Evolutionary conservation across 2,329 filamentous ascomycete species (phyloP).

Genomic region (Colletotrichum eremochloae): DNA sequence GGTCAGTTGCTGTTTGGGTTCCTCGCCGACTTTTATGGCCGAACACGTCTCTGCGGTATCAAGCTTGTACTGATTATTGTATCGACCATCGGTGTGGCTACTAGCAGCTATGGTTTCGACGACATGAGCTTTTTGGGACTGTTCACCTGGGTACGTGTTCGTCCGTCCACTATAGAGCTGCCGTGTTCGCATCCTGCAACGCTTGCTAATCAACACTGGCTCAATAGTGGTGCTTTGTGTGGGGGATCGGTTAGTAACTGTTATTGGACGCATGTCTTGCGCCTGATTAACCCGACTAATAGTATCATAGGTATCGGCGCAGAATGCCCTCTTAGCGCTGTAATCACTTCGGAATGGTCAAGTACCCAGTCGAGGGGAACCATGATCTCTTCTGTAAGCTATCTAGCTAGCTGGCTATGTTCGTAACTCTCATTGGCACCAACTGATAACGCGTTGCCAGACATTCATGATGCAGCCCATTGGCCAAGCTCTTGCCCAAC

Average conservation of each 20-base stretch:
- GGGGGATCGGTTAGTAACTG: conserved; percentile 60
- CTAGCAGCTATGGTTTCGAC: conserved; percentile 62
- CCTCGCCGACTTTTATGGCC: conserved; percentile 67
- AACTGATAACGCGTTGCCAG: conserved; percentile 9
- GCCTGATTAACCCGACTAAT: background rate
- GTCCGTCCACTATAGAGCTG: background rate
- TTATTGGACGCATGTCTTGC: background rate
- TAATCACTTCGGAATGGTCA: conserved; percentile 76
- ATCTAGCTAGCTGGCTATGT: background rate
- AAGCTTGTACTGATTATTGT: conserved; percentile 69
- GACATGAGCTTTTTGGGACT: conserved; percentile 64
- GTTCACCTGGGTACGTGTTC: conserved; percentile 59
- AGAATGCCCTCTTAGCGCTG: conserved; percentile 76
- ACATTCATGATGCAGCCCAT: conserved; percentile 76
- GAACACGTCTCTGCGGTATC: conserved; percentile 68
- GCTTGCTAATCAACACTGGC: conserved; percentile 1
- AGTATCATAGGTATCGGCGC: conserved; percentile 61
- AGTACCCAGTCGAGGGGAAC: conserved; percentile 74
- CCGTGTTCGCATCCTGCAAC: background rate
- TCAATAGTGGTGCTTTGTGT: conserved; percentile 64
- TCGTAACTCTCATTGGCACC: background rate
- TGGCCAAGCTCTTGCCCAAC: conserved; percentile 74
- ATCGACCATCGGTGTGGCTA: conserved; percentile 69
- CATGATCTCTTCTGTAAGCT: conserved; percentile 72
- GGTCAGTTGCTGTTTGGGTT: conserved; percentile 67